phyloP scores from a whole-genome alignment of 305 asterid species.

The Fraxinus floribunda region DNA sequence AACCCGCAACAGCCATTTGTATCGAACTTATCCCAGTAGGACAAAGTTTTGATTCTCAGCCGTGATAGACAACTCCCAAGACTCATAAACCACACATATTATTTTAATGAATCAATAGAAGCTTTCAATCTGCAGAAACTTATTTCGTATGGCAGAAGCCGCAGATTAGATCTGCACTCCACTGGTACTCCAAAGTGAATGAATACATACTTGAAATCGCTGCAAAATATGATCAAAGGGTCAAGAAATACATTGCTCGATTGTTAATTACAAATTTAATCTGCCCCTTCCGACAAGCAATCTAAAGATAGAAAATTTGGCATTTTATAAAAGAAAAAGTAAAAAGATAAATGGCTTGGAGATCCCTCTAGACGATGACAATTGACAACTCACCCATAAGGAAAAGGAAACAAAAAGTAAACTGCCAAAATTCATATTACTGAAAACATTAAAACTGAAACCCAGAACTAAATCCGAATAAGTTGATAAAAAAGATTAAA shows the following conservation, averaged over 20 bases:
- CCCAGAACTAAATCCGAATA: conserved; percentile 23
- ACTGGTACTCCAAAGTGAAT: conserved; percentile 14
- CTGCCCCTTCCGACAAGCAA: conserved; percentile 26
- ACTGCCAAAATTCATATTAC: conserved; percentile 37
- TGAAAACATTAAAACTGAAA: conserved; percentile 26
- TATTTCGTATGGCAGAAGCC: neutral
- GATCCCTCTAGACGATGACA: conserved; percentile 56
- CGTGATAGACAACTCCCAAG: conserved; percentile 12
- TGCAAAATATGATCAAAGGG: conserved; percentile 34
- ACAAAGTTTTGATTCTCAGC: conserved; percentile 13
- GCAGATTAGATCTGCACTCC: conserved; percentile 19
- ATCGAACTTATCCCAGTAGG: neutral
- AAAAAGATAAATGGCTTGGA: conserved; percentile 37
- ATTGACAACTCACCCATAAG: conserved; percentile 51
- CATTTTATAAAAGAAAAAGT: conserved; percentile 29
- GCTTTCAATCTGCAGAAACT: conserved; percentile 15
- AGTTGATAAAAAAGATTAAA: neutral
- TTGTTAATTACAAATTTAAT: neutral
- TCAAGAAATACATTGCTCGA: conserved; percentile 18
- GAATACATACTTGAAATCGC: conserved; percentile 25
- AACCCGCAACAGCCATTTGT: conserved; percentile 74
- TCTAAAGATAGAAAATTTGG: conserved; percentile 33
- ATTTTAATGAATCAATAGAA: conserved; percentile 11
- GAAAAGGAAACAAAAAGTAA: conserved; percentile 36
- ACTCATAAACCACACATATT: conserved; percentile 13